Evolutionary conservation across 352 stramenopile genomes (phyloP).

Genomic region (Globisporangium mamillatum): DNA sequence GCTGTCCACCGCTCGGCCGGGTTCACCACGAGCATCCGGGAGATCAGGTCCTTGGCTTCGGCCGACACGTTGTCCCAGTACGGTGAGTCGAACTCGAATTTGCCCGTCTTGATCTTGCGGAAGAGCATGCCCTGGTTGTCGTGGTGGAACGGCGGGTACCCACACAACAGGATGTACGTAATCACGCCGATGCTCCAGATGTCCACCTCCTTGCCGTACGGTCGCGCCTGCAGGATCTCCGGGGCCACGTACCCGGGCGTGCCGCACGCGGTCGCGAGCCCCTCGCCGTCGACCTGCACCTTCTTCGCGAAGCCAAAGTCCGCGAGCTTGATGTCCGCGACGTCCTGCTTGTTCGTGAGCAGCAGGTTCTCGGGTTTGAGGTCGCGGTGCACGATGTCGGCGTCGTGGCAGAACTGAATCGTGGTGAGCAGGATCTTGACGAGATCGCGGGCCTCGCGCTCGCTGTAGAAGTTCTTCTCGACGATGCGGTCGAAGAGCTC

Average conservation of each 20-base stretch:
- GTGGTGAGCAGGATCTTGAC: slow-evolving; percentile 78
- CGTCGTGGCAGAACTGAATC: slow-evolving; percentile 84
- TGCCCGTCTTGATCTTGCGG: slow-evolving; percentile 63
- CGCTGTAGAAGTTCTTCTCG: slow-evolving; percentile 85
- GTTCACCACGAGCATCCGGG: slow-evolving; percentile 86
- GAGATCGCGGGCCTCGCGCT: slow-evolving; percentile 74
- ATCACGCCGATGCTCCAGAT: slow-evolving; percentile 92
- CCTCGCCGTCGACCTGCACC: slow-evolving; percentile 49
- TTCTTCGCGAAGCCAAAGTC: slow-evolving; percentile 87
- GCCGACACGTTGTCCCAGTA: slow-evolving; percentile 78
- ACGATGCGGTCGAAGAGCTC: slow-evolving; percentile 88
- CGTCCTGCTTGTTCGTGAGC: slow-evolving; percentile 63
- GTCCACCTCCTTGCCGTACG: slow-evolving; percentile 80
- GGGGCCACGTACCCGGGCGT: slow-evolving; percentile 81
- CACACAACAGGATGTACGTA: slow-evolving; percentile 85
- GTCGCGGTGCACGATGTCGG: slow-evolving; percentile 91
- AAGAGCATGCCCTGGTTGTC: slow-evolving; percentile 90
- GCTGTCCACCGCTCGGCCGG: slow-evolving; percentile 76
- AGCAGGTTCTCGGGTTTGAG: slow-evolving; percentile 97
- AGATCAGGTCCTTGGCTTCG: slow-evolving; percentile 88
- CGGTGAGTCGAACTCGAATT: slow-evolving; percentile 74
- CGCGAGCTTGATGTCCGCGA: slow-evolving; percentile 80
- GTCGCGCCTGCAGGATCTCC: slow-evolving; percentile 72
- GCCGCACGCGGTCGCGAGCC: slow-evolving; percentile 62
- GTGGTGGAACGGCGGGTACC: slow-evolving; percentile 87